A percentile compares a stretch with the other conserved stretches of the same genome.
phyloP scores from a whole-genome alignment of 2,329 filamentous ascomycete species.

The Verruconis gallopava region DNA sequence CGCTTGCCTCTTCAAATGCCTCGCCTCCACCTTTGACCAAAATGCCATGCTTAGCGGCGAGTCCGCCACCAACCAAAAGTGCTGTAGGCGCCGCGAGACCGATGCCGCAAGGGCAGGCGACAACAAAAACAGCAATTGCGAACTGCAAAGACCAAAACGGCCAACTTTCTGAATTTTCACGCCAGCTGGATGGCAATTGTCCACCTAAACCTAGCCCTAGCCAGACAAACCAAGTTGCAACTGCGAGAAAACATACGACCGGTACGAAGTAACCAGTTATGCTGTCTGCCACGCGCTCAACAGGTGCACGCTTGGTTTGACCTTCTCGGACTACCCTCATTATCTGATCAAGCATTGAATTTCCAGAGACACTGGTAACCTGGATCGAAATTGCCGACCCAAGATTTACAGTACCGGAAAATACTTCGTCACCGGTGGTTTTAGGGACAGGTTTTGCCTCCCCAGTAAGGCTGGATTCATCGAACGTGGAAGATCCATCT shows the following conservation, averaged over 20 bases:
- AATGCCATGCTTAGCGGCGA: constrained; percentile 71
- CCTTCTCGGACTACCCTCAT: constrained; percentile 65
- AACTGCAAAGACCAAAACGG: constrained; percentile 65
- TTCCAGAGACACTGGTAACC: constrained; percentile 51
- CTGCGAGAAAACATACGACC: constrained; percentile 53
- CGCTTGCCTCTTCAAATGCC: constrained; percentile 73
- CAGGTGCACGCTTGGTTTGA: constrained; percentile 60
- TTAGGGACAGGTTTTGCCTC: constrained; percentile 60
- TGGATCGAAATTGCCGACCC: constrained; percentile 48
- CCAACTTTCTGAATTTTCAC: constrained; percentile 47
- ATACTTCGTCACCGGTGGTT: constrained; percentile 48
- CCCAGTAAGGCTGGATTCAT: constrained; percentile 82
- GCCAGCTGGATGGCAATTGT: constrained; percentile 42
- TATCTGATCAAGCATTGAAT: constrained; percentile 69
- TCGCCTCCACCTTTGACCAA: constrained; percentile 74
- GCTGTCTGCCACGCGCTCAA: constrained; percentile 60
- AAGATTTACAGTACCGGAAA: constrained; percentile 65
- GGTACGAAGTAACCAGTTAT: constrained; percentile 69
- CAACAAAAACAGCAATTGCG: constrained; percentile 75
- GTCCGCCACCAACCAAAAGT: constrained; percentile 65
- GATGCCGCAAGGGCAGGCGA: constrained; percentile 74
- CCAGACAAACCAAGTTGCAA: constrained; percentile 62
- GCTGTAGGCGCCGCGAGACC: constrained; percentile 74
- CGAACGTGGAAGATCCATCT: constrained; percentile 51
- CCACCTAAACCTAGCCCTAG: constrained; percentile 49